Evolutionary conservation across 164 flowering plant species (phyloP), one percentile per base, ranked within the genome.

Genomic region (Stephania japonica): DNA sequence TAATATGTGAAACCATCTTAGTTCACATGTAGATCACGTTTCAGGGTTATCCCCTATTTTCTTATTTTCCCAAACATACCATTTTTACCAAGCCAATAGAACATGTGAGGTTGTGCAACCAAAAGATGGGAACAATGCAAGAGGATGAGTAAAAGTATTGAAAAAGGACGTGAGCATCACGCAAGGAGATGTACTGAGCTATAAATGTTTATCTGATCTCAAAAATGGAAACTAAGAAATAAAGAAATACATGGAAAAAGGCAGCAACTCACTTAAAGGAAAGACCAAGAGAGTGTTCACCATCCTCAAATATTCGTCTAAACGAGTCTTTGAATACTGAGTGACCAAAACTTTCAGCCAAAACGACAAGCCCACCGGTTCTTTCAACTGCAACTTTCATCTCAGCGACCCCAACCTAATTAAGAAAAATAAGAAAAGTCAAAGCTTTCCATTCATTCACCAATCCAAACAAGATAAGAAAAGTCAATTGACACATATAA

Each of bases 281-380:
- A 73, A 94, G 95, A 72, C 99, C 94, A 75, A 94, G 97, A 70
- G 97, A 90, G 72, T 87, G 90, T 71, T 92, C 98, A 42, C 97
- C 92, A 62, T 83, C 88, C 81, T 92, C 98, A 84, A 92, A 94
- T 16, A 94, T 80, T 59, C 94, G 97, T 86, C 80, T 92, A 82
- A 94, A 94, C 32, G 99, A 92, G 72, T 92, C 98, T 78, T 85
- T 94, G 69, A 92, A 94, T 42, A 94, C 99, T 70, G 97, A 81
- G 83, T 92, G 99, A 32, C 98, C 99, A 85, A 94, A 94, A 85
- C 99, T 94, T 84, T 94, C 99, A 26, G 99, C 82, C 65, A 89
- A 84, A 71, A 92, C 98, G 79, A 90, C 94, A 74, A 94, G 96
- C n/a, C 99, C 99, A 82, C 99, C 98, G 49, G 98, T 89, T 80